phyloP scores from a whole-genome alignment of 202 grass and related monocot species.

The Bolboschoenoplectus hybrid region DNA sequence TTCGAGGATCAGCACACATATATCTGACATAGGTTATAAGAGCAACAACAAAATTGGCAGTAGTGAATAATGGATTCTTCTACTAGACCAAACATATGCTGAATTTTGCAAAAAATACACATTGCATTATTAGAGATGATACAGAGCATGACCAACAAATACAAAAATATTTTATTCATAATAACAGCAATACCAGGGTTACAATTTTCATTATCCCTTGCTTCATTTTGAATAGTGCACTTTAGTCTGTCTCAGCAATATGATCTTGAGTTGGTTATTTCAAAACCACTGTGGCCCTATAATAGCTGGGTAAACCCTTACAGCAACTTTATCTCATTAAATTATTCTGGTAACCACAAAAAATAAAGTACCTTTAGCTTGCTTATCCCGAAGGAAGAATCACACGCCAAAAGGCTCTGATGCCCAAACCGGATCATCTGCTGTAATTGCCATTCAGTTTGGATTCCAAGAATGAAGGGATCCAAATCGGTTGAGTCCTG shows the following conservation, averaged over 20 bases:
- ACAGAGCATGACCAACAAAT: neutral
- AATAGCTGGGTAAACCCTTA: neutral
- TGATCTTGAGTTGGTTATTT: neutral
- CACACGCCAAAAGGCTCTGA: slow-evolving; percentile 69
- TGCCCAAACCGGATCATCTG: slow-evolving; percentile 95
- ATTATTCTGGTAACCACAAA: neutral
- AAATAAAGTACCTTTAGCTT: slow-evolving; percentile 77
- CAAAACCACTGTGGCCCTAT: neutral
- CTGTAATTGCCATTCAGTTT: slow-evolving; percentile 92
- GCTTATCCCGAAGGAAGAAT: slow-evolving; percentile 87
- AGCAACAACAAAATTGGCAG: neutral
- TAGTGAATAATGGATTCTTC: neutral
- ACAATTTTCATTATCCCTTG: neutral
- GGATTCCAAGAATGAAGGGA: slow-evolving; percentile 80
- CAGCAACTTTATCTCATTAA: neutral
- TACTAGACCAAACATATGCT: neutral
- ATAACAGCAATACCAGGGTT: neutral
- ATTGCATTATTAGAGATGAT: slow-evolving; percentile 5
- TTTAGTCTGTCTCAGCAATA: slow-evolving; percentile 20
- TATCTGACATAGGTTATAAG: neutral
- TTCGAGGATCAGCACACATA: slow-evolving; percentile 7
- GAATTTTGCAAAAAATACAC: neutral
- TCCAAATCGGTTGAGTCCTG: slow-evolving; percentile 76
- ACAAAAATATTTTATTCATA: neutral
- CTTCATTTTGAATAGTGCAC: slow-evolving; percentile 2